Evolutionary conservation across 2,329 filamentous ascomycete species (phyloP), one percentile per base, ranked within the genome.

Genomic region (Karstenula rhodostoma): DNA sequence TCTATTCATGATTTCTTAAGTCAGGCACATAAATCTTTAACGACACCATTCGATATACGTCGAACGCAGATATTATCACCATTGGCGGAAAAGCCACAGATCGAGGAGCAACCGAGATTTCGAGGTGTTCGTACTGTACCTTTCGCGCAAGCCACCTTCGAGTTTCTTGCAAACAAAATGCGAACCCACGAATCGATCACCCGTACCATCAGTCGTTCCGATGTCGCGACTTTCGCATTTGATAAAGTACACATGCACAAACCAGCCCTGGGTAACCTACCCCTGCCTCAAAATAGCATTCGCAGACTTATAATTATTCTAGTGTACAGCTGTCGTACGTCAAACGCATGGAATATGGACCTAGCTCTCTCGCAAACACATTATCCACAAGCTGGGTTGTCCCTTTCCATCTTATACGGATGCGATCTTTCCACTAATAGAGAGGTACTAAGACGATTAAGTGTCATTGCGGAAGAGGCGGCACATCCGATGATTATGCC

Each of bases 311-410:
- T 35, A 35, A 35, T 35, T 35, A 13, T 35, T 10, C 10, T 35
- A 70, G 67, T 70, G 0, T 70, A 67, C 48, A 67, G 58, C 48
- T 70, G 64, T 33, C 66, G 67, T 9, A 62, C 66, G 0, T 42
- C 61, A 10, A 66, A 68, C 19, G 56, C 66, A 17, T 70, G 67
- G 67, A 44, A 40, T 1, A 49, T 12, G 15, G 67, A 70, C 56
- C 32, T 67, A 13, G 67, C 66, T 19, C 19, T 70, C 17, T 61
- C 66, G 12, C 51, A 54, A 10, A 70, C 67, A 12, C 50, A 68
- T 49, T 64, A 61, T 32, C 53, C 59, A 1, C 6, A 55, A 27
- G 37, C 4, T 2, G 55, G 62, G 3, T 29, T 68, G 32, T 65
- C 60, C 2, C 67, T 60, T 46, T 55, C 63, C 3, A 61, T 70